phyloP scores from a whole-genome alignment of 169 alveolate species.

The Babesia ovata region DNA sequence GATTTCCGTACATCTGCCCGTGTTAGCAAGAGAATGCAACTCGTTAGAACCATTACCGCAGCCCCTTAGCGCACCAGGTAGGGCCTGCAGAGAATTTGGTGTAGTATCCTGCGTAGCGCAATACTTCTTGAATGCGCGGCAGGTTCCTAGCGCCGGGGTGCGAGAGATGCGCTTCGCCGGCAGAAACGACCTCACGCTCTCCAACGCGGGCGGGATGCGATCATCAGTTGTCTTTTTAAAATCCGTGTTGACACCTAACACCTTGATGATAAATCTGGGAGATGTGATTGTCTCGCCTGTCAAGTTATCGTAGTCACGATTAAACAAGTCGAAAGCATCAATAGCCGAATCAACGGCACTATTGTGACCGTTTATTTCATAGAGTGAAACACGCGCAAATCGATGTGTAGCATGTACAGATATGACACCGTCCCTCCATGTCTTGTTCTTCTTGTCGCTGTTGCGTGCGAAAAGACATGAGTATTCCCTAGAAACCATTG shows the following conservation, averaged over 20 bases:
- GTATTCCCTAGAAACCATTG: constrained; percentile 14
- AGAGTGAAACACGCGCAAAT: constrained; percentile 31
- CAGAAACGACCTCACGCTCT: background rate
- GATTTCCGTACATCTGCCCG: background rate
- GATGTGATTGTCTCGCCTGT: constrained; percentile 35
- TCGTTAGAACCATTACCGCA: background rate
- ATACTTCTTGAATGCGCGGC: constrained; percentile 7
- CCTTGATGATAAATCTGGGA: constrained; percentile 9
- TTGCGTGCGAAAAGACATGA: constrained; percentile 51
- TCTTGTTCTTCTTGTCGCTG: constrained; percentile 33
- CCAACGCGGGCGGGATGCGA: background rate
- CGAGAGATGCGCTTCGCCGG: background rate
- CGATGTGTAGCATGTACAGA: constrained; percentile 39
- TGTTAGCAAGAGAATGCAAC: background rate
- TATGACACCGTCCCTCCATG: constrained; percentile 55
- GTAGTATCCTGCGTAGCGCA: background rate
- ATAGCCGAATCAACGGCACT: constrained; percentile 13
- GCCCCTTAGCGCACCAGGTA: background rate
- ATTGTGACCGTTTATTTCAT: constrained; percentile 29
- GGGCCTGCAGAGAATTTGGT: background rate
- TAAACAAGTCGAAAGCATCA: constrained; percentile 50
- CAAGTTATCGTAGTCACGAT: constrained; percentile 3
- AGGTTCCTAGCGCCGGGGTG: constrained; percentile 6
- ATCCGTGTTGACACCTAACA: background rate
- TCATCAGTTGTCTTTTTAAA: background rate